These are phyloP conservation scores for Jamesozyma rosinii DNA, from an alignment of 805 yeast species.

Conservation along the genomic window DNA sequence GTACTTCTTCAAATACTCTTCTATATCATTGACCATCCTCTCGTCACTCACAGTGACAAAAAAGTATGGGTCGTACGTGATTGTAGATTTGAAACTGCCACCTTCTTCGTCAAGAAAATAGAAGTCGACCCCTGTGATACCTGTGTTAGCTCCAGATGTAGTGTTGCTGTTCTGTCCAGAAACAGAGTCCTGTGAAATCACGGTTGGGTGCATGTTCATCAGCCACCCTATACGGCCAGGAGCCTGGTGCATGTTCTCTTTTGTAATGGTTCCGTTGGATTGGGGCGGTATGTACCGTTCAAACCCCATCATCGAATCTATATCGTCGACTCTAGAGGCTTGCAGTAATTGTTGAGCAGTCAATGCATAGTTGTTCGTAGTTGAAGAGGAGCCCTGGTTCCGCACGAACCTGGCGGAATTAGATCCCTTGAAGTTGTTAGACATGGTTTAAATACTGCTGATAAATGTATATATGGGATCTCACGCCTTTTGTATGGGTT, in stretches of 20 bases:
- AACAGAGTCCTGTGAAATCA: constrained; percentile 42
- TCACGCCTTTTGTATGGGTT: no score
- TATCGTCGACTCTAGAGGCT: constrained; percentile 50
- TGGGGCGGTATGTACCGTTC: constrained; percentile 68
- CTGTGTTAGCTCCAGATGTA: constrained; percentile 27
- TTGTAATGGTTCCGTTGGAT: constrained; percentile 21
- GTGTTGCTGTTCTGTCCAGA: neutral
- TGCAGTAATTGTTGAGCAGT: constrained; percentile 38
- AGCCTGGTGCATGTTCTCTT: constrained; percentile 8
- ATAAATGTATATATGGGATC: no score
- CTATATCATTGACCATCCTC: constrained; percentile 52
- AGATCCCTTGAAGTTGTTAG: constrained; percentile 36
- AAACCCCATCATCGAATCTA: constrained; percentile 84
- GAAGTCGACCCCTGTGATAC: constrained; percentile 83
- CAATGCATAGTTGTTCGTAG: constrained; percentile 19
- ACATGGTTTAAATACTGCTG: constrained; percentile 1
- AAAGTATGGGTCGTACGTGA: constrained; percentile 82
- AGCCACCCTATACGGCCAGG: constrained; percentile 66
- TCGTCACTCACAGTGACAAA: constrained; percentile 49
- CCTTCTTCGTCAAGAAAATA: constrained; percentile 95
- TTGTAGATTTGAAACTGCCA: constrained; percentile 81
- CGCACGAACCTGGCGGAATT: constrained; percentile 46
- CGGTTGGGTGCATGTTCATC: constrained; percentile 85
- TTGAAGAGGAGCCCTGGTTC: constrained; percentile 19
- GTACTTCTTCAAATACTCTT: constrained; percentile 64